A percentile compares a stretch with the other conserved stretches of the same genome.
phyloP scores from a whole-genome alignment of 140 eudicot species.

The Bidens hawaiensis region DNA sequence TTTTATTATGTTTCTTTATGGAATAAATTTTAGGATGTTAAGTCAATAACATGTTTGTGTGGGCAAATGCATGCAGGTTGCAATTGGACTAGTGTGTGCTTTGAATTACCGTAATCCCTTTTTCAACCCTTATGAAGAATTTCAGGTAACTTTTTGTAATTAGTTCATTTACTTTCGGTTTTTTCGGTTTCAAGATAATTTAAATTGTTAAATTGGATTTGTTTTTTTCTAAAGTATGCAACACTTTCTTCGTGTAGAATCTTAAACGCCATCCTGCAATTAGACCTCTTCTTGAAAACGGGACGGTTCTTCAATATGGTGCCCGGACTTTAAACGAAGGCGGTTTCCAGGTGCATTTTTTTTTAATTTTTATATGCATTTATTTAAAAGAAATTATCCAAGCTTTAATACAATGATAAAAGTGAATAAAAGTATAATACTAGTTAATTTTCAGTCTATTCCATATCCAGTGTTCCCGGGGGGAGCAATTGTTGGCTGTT shows the following conservation, averaged over 20 bases:
- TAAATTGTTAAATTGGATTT: neutral
- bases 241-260: constrained; percentile 45
- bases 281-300: constrained; percentile 81
- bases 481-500: constrained; percentile 96
- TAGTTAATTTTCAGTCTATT: constrained; percentile 90
- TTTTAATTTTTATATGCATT: neutral
- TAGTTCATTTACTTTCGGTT: neutral
- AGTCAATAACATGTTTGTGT: neutral
- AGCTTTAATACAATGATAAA: no score
- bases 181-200: neutral
- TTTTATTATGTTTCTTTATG: neutral
- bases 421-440: constrained; percentile 38
- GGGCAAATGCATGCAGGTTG: constrained; percentile 46
- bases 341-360: constrained; percentile 83
- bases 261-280: constrained; percentile 87
- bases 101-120: constrained; percentile 85
- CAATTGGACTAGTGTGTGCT: constrained; percentile 94
- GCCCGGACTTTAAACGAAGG: constrained; percentile 98
- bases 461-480: constrained; percentile 99
- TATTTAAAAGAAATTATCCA: no score
- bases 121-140: constrained; percentile 93
- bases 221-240: neutral
- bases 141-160: constrained; percentile 51
- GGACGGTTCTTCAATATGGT: constrained; percentile 86
- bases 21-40: neutral